Percentiles rank a stretch among this genome's conserved stretches.
These are phyloP conservation scores for Neurospora cerealis DNA, from an alignment of 495 filamentous ascomycete species.

Conservation along the genomic window DNA sequence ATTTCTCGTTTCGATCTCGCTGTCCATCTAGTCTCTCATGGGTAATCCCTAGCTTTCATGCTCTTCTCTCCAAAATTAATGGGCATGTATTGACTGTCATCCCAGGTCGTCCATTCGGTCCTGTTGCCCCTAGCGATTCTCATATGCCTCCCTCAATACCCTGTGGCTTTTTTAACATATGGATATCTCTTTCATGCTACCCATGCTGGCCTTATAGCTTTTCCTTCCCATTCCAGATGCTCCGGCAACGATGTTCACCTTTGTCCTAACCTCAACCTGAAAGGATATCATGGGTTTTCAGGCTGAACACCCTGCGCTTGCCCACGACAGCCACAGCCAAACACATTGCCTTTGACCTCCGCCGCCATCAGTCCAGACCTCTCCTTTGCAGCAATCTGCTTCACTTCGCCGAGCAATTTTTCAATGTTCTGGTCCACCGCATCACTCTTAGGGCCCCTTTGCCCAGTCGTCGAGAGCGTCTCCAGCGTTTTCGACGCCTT, in stretches of 20 bases:
- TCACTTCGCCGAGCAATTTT: constrained; percentile 69
- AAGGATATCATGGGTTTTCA: not conserved
- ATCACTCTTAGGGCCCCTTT: not conserved
- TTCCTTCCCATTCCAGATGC: not conserved
- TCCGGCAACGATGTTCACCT: not conserved
- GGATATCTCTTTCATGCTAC: not conserved
- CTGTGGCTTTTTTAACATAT: not conserved
- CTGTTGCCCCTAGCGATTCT: not conserved
- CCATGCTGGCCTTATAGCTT: not conserved
- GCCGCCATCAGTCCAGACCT: constrained; percentile 71
- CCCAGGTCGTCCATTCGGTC: not conserved
- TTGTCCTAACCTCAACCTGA: not conserved
- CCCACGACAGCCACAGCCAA: constrained; percentile 26
- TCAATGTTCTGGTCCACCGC: constrained; percentile 47
- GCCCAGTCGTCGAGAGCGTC: not conserved
- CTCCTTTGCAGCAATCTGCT: constrained; percentile 80
- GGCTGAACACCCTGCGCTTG: not conserved
- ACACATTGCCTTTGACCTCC: constrained; percentile 77
- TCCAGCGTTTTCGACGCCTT: constrained; percentile 37
- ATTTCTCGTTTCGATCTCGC: not conserved
- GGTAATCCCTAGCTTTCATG: not conserved
- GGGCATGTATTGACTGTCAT: not conserved
- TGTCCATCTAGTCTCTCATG: not conserved
- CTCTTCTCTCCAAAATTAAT: not conserved
- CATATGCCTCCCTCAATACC: not conserved